These are phyloP conservation scores for Hamamelis virginiana DNA, from an alignment of 164 flowering plant genomes.

Conservation along the genomic window DNA sequence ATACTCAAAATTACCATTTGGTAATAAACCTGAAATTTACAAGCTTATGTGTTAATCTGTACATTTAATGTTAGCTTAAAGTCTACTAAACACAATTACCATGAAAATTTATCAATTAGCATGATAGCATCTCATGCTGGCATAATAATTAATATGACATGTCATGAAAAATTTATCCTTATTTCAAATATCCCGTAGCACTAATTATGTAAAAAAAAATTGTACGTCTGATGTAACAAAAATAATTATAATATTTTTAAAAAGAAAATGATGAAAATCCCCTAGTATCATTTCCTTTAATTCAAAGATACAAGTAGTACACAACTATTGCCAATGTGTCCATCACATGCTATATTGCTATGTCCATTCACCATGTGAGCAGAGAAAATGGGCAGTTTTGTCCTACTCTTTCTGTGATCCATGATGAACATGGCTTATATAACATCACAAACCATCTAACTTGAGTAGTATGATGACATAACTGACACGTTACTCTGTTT, in stretches of 20 bases:
- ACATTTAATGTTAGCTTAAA: neutral
- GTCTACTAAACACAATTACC: neutral
- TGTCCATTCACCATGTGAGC: neutral
- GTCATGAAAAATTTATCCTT: no score
- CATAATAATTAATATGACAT: no score
- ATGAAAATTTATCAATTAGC: no score
- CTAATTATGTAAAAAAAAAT: no score
- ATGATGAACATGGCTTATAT: neutral
- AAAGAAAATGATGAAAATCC: neutral
- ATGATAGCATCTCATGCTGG: no score
- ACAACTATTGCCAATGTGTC: neutral
- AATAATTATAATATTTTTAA: neutral
- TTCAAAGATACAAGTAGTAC: neutral
- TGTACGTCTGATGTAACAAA: no score
- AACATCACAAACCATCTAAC: neutral
- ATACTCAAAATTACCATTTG: constrained; percentile 76
- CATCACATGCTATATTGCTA: neutral
- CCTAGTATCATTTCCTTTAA: neutral
- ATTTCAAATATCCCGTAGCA: no score
- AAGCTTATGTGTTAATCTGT: neutral
- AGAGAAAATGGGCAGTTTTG: neutral
- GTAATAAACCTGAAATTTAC: constrained; percentile 53
- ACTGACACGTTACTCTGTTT: neutral
- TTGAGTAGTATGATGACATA: neutral
- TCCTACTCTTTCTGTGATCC: neutral